Conservation (phyloP, 2,329 filamentous ascomycete species). For the Monosporascus sp. region DNA sequence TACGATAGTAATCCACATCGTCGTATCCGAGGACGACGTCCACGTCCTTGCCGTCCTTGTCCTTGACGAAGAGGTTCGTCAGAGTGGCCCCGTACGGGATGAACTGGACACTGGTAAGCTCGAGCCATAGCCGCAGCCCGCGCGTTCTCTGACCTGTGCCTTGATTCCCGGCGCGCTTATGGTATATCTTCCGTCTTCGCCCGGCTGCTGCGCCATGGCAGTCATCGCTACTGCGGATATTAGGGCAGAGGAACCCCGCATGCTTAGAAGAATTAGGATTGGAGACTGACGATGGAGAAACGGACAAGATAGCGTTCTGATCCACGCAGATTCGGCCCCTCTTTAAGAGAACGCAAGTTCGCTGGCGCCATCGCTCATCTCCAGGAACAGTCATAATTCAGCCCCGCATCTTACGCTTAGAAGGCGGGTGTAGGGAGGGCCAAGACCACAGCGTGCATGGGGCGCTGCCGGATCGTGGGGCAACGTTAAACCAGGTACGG, state of each 20-base stretch:
- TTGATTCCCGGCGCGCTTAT: slow-evolving; percentile 24
- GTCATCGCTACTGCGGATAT: slow-evolving; percentile 16
- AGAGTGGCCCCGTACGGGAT: slow-evolving; percentile 50
- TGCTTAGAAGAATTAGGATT: slow-evolving; percentile 6
- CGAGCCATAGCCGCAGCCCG: neutral
- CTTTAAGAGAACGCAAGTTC: neutral
- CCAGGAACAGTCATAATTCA: neutral
- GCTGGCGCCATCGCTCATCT: neutral
- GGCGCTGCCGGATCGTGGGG: neutral
- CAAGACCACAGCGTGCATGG: neutral
- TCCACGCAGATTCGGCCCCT: neutral
- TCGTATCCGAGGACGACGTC: slow-evolving; percentile 62
- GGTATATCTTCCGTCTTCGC: slow-evolving; percentile 26
- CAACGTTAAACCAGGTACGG: neutral
- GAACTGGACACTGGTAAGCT: slow-evolving; percentile 15
- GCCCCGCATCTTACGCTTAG: neutral
- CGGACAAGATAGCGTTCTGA: neutral
- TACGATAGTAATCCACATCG: slow-evolving; percentile 52
- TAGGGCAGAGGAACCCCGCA: slow-evolving; percentile 16
- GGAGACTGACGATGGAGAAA: neutral
- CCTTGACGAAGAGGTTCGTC: slow-evolving; percentile 58
- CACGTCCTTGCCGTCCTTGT: slow-evolving; percentile 55
- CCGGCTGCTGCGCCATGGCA: slow-evolving; percentile 16
- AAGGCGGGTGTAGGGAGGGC: neutral
- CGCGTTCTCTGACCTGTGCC: slow-evolving; percentile 20